A percentile compares a stretch with the other conserved stretches of the same genome.
These are phyloP conservation scores for Tilletia caries DNA, from an alignment of 1,284 basidiomycete genomes.

Conservation along the genomic window DNA sequence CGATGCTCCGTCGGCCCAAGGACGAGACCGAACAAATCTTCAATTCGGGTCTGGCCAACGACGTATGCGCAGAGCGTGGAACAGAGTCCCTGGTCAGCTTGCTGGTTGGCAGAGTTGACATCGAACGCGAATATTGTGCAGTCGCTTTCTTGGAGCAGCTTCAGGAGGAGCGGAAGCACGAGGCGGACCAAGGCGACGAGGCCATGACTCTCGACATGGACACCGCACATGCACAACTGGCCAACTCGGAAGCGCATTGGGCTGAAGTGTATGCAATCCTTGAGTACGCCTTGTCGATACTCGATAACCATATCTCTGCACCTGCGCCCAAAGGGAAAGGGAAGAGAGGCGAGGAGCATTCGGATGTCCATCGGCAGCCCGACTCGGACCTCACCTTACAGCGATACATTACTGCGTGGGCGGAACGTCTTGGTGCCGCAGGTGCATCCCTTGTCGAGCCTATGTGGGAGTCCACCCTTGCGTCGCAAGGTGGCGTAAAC, in stretches of 20 bases:
- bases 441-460: constrained; percentile 38
- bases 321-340: background rate
- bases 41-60: constrained; percentile 22
- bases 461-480: constrained; percentile 38
- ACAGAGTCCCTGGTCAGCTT: constrained; percentile 29
- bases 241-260: constrained; percentile 39
- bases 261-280: constrained; percentile 42
- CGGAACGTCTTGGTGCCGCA: constrained; percentile 33
- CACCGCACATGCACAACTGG: constrained; percentile 25
- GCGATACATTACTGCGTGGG: constrained; percentile 39
- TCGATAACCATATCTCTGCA: background rate
- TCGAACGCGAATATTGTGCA: constrained; percentile 38
- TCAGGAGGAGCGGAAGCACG: background rate
- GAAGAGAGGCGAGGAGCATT: constrained; percentile 11
- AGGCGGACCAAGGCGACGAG: background rate
- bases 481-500: constrained; percentile 32
- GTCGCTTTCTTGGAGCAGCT: constrained; percentile 19
- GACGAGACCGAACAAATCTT: constrained; percentile 38
- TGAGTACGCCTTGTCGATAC: constrained; percentile 26
- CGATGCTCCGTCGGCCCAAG: constrained; percentile 22
- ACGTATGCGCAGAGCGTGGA: constrained; percentile 23
- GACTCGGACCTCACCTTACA: constrained; percentile 29
- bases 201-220: constrained; percentile 20
- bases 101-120: constrained; percentile 42
- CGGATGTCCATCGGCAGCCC: constrained; percentile 16